Evolutionary conservation across 192 early-diverging fungal species (phyloP).

Genomic region (Gaertneriomyces sp.): DNA sequence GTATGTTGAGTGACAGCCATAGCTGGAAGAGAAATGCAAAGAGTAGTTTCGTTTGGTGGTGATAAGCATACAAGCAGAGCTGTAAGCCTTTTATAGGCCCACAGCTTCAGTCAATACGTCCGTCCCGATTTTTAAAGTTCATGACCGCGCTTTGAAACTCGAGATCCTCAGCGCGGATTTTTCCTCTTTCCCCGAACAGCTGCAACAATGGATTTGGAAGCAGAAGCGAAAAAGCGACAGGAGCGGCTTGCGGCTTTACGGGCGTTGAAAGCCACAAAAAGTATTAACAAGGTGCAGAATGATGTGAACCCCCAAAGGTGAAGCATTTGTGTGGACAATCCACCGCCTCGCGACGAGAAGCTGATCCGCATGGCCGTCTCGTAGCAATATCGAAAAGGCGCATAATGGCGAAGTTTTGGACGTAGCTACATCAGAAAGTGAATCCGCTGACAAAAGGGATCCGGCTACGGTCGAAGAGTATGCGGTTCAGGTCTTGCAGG

Average conservation of each 20-base stretch:
- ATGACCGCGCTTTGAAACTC: too few species aligned
- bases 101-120: too few species aligned
- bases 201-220: conserved; percentile 10
- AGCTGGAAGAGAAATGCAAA: too few species aligned
- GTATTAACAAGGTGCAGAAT: conserved; percentile 20
- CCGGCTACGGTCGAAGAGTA: conserved; percentile 11
- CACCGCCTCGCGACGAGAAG: conserved; percentile 2
- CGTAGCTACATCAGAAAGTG: background rate
- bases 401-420: conserved; percentile 5
- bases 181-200: too few species aligned
- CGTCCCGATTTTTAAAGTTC: too few species aligned
- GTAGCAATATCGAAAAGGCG: background rate
- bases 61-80: too few species aligned
- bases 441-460: background rate
- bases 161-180: too few species aligned
- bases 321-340: background rate
- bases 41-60: too few species aligned
- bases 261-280: conserved; percentile 32
- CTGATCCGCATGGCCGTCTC: conserved; percentile 4
- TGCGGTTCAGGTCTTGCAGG: conserved; percentile 38
- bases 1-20: background rate
- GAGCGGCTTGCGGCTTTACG: conserved; percentile 61
- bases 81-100: too few species aligned
- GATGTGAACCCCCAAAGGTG: background rate
- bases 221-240: conserved; percentile 58